Evolutionary conservation across 148 eudicot genomes (phyloP).

Genomic region (Rhododendron vialii): DNA sequence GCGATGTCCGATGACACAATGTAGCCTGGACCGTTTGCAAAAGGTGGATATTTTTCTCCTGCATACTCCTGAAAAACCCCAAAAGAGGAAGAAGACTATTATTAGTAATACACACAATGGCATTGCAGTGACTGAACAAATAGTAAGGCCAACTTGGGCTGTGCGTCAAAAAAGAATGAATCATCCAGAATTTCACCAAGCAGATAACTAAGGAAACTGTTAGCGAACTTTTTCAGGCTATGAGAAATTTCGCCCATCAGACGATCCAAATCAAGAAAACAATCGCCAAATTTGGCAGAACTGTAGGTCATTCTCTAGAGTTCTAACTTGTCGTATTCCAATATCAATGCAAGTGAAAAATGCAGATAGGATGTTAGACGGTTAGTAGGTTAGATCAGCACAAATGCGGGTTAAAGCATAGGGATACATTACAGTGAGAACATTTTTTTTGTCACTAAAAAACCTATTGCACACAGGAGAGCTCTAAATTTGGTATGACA

Average conservation of each 20-base stretch:
- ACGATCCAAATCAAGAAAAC: background rate
- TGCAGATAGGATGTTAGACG: background rate
- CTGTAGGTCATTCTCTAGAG: background rate
- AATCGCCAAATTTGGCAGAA: background rate
- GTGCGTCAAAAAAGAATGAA: background rate
- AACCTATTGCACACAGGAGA: background rate
- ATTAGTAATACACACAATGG: background rate
- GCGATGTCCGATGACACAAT: conserved; percentile 31
- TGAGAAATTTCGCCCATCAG: background rate
- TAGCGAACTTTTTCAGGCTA: background rate
- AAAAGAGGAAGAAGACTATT: background rate
- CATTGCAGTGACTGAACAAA: background rate
- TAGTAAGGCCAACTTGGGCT: background rate
- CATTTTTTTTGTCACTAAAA: background rate
- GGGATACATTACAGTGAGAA: background rate
- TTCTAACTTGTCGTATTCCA: background rate
- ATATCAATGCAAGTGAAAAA: background rate
- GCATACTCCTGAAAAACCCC: conserved; percentile 51
- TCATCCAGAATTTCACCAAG: background rate
- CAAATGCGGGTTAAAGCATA: background rate
- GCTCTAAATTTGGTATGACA: background rate
- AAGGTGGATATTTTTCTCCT: conserved; percentile 36
- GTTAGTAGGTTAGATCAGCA: background rate
- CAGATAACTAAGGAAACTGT: background rate
- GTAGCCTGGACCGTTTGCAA: conserved; percentile 40